Evolutionary conservation across 2,329 filamentous ascomycete species (phyloP).

Genomic region (Colletotrichum lupini): DNA sequence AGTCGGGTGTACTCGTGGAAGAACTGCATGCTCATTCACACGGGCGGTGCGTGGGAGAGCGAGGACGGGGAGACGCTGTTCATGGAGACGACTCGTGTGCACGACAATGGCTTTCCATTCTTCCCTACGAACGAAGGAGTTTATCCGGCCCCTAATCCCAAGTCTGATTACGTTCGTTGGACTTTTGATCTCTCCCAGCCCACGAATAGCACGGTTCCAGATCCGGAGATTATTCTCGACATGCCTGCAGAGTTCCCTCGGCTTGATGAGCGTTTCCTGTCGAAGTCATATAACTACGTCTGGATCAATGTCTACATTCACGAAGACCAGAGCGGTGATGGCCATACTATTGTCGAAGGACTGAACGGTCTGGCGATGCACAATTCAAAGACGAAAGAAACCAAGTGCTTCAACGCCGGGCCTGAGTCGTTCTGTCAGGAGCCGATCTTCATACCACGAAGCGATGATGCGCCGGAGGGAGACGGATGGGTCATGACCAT

Average conservation of each 20-base stretch:
- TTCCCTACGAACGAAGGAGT: conserved; percentile 40
- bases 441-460: conserved; percentile 52
- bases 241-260: conserved; percentile 55
- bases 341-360: background rate
- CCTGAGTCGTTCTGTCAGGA: conserved; percentile 51
- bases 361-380: conserved; percentile 32
- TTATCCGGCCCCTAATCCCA: conserved; percentile 45
- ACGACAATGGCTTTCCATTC: conserved; percentile 36
- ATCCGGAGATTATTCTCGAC: conserved; percentile 46
- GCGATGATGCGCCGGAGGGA: conserved; percentile 46
- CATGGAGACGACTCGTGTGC: conserved; percentile 39
- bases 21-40: conserved; percentile 35
- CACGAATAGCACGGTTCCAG: conserved; percentile 40
- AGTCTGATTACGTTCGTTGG: conserved; percentile 55
- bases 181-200: conserved; percentile 48
- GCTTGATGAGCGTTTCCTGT: conserved; percentile 56
- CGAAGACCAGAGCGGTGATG: background rate
- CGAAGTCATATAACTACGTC: conserved; percentile 49
- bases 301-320: conserved; percentile 50
- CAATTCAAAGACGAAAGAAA: conserved; percentile 1
- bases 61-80: conserved; percentile 13
- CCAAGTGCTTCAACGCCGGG: conserved; percentile 43
- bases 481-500: conserved; percentile 52
- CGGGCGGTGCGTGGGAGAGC: conserved; percentile 37
- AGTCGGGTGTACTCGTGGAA: conserved; percentile 36